Conservation (phyloP, 208 protist species). For the Zelonia costaricensis region DNA sequence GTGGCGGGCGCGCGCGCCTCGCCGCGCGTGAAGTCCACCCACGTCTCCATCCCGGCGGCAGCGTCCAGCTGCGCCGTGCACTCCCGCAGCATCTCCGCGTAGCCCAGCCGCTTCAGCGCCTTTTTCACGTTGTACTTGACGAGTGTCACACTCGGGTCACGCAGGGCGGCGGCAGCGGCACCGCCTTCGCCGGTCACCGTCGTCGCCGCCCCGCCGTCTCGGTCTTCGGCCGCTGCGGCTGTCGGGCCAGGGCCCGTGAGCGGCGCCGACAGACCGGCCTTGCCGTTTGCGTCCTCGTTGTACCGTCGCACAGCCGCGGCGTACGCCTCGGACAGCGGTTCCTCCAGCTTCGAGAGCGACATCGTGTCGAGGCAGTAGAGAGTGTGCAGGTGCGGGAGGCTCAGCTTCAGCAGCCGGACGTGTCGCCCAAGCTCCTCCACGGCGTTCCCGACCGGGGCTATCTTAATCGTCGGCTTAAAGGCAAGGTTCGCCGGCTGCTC, state of each 20-base stretch:
- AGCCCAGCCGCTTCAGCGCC: constrained; percentile 35
- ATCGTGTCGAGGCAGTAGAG: constrained; percentile 68
- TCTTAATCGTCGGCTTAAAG: constrained; percentile 64
- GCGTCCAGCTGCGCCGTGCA: constrained; percentile 19
- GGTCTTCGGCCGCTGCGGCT: neutral
- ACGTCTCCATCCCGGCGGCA: constrained; percentile 1
- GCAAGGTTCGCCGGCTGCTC: constrained; percentile 77
- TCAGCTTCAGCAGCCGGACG: constrained; percentile 33
- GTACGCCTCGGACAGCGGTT: constrained; percentile 59
- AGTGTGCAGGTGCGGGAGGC: constrained; percentile 30
- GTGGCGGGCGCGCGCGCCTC: neutral
- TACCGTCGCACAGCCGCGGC: constrained; percentile 39
- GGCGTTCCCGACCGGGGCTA: constrained; percentile 34
- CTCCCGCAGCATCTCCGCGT: constrained; percentile 34
- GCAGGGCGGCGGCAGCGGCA: neutral
- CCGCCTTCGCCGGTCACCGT: neutral
- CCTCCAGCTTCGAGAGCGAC: constrained; percentile 44
- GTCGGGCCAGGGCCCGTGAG: neutral
- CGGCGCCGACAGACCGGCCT: neutral
- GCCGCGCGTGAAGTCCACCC: constrained; percentile 33
- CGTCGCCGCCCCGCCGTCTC: neutral
- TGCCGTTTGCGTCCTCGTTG: constrained; percentile 4
- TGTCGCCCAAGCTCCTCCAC: constrained; percentile 44
- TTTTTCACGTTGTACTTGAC: constrained; percentile 65
- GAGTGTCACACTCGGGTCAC: constrained; percentile 20